Evolutionary conservation across 2,329 filamentous ascomycete species (phyloP).

Genomic region (Metarhizium humberi): DNA sequence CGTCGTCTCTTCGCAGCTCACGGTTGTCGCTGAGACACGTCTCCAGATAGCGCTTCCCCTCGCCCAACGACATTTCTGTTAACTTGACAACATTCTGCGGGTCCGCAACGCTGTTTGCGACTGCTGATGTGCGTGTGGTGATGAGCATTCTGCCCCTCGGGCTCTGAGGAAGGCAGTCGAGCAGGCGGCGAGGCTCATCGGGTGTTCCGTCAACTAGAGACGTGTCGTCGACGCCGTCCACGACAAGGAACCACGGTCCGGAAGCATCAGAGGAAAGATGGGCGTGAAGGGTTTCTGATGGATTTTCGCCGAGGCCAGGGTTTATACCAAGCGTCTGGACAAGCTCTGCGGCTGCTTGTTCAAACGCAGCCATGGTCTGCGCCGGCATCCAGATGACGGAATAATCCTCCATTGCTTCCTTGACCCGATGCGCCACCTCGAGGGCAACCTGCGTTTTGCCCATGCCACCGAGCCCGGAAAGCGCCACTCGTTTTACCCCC

Average conservation of each 20-base stretch:
- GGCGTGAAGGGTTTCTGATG: conserved; percentile 48
- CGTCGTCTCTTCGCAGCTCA: not conserved
- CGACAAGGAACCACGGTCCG: conserved; percentile 13
- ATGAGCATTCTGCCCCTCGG: conserved; percentile 21
- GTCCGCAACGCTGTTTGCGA: conserved; percentile 16
- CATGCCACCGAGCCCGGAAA: conserved; percentile 27
- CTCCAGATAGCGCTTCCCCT: not conserved
- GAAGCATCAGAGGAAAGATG: conserved; percentile 14
- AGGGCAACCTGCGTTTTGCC: conserved; percentile 30
- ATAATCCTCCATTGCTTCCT: conserved; percentile 22
- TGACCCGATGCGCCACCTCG: conserved; percentile 28
- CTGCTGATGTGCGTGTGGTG: conserved; percentile 22
- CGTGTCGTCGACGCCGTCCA: conserved; percentile 29
- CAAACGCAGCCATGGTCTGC: conserved; percentile 24
- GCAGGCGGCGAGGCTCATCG: not conserved
- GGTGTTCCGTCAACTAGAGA: conserved; percentile 13
- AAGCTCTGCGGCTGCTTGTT: conserved; percentile 23
- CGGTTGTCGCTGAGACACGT: not conserved
- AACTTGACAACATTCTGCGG: not conserved
- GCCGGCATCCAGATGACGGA: conserved; percentile 35
- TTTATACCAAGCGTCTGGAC: conserved; percentile 28
- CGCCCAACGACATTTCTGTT: not conserved
- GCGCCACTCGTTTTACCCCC: conserved; percentile 9
- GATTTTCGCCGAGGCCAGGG: conserved; percentile 27
- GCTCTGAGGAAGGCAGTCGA: conserved; percentile 16